These are phyloP conservation scores for Thoreauomyces humboldtii DNA, from an alignment of 192 early-diverging fungal species.

Conservation along the genomic window DNA sequence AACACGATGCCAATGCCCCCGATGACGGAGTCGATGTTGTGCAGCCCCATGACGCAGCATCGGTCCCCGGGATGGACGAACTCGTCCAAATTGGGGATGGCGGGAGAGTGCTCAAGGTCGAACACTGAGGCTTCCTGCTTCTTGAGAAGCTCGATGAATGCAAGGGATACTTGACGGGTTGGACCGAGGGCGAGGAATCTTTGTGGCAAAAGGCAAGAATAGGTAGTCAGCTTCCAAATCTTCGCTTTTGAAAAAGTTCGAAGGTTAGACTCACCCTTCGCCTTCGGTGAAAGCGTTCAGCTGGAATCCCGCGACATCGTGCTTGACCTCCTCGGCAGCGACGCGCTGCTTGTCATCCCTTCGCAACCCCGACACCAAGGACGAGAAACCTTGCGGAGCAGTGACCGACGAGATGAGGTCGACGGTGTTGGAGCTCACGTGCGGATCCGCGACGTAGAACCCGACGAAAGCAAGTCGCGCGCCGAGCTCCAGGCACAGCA, in stretches of 20 bases:
- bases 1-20: neutral
- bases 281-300: neutral
- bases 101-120: neutral
- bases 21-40: neutral
- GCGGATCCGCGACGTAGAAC: slow-evolving; percentile 5
- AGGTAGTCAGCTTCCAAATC: no score
- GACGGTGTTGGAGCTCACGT: neutral
- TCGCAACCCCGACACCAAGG: slow-evolving; percentile 1
- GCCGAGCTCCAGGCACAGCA: neutral
- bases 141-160: neutral
- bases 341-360: neutral
- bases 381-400: slow-evolving; percentile 4
- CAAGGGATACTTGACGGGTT: neutral
- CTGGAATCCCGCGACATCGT: neutral
- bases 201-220: no score
- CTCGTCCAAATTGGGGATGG: neutral
- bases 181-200: neutral
- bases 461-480: slow-evolving; percentile 7
- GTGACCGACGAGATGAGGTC: slow-evolving; percentile 10
- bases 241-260: no score
- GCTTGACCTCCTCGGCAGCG: neutral
- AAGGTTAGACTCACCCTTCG: slow-evolving; percentile 8
- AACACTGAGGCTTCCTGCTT: slow-evolving; percentile 1
- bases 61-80: neutral
- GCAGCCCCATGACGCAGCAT: slow-evolving; percentile 7